Conservation (phyloP, 164 flowering plant species). For the Annona cherimola region DNA sequence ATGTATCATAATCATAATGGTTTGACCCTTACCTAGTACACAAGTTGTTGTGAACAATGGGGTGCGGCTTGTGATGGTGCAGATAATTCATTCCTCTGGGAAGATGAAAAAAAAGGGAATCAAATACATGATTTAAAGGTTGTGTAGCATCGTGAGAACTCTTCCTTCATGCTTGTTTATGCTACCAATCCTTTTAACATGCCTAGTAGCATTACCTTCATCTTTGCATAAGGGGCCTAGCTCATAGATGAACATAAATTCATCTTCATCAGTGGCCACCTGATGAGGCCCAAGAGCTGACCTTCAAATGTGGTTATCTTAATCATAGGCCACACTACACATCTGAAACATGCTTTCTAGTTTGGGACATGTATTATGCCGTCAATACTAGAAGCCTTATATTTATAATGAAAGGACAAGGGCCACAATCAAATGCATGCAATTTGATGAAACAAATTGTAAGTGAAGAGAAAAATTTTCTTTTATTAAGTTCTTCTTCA, state of each 20-base stretch:
- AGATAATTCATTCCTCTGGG: conserved; percentile 70
- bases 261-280: neutral
- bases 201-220: neutral
- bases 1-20: neutral
- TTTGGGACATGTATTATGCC: neutral
- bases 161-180: neutral
- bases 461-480: neutral
- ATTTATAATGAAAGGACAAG: neutral
- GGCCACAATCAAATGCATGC: neutral
- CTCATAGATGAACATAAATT: neutral
- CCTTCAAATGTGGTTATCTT: neutral
- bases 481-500: neutral
- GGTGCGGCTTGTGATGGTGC: conserved; percentile 51
- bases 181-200: neutral
- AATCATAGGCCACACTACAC: neutral
- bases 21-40: conserved; percentile 27
- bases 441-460: neutral
- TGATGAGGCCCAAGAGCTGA: neutral
- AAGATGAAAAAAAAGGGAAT: neutral
- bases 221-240: too few species aligned
- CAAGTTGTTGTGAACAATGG: conserved; percentile 54
- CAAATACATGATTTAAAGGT: neutral
- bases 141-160: neutral
- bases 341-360: neutral
- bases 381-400: neutral